phyloP scores from a whole-genome alignment of 2,329 filamentous ascomycete genomes.

The Sporothrix brasiliensis region DNA sequence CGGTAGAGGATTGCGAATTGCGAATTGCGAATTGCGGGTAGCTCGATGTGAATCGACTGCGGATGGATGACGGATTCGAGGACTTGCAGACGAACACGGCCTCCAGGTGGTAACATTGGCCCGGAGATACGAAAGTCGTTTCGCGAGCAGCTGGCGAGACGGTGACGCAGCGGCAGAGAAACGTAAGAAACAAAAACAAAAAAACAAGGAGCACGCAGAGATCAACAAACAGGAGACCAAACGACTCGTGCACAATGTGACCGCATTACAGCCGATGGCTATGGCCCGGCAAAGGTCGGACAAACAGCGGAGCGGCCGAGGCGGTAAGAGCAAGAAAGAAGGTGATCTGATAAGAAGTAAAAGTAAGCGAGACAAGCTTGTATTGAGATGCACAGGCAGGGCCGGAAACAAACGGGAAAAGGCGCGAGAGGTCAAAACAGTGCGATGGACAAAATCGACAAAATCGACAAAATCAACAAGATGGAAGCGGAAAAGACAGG shows the following conservation, averaged over 20 bases:
- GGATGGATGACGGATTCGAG: background rate
- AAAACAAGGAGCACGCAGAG: background rate
- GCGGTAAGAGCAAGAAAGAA: background rate
- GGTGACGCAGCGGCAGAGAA: background rate
- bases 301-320: background rate
- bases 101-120: background rate
- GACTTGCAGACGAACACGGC: background rate
- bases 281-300: conserved; percentile 22
- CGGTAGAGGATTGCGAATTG: background rate
- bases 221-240: background rate
- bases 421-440: background rate
- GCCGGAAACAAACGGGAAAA: background rate
- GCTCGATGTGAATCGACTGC: background rate
- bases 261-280: conserved; percentile 29
- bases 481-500: background rate
- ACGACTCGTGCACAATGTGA: background rate
- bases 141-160: background rate
- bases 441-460: background rate
- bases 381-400: background rate
- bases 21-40: background rate
- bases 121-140: background rate
- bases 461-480: background rate
- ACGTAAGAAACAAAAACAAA: background rate
- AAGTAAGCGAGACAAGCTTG: background rate
- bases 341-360: background rate